Conservation (phyloP, 2,329 filamentous ascomycete species). For the Xylaria sp. region DNA sequence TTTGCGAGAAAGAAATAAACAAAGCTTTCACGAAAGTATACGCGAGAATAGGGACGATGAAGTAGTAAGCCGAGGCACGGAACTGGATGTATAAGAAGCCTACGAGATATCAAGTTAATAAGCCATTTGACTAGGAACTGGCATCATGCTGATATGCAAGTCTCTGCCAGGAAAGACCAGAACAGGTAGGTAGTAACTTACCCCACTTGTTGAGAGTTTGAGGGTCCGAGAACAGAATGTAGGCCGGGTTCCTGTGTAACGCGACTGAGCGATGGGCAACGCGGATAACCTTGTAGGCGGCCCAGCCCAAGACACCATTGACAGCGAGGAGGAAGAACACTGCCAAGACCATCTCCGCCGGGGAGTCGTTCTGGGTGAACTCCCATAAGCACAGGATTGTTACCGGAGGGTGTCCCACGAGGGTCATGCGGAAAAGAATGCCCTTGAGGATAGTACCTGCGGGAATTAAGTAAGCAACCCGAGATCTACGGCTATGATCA, state of each 20-base stretch:
- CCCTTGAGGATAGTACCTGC: slow-evolving; percentile 81
- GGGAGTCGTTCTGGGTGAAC: slow-evolving; percentile 81
- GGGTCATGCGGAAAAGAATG: slow-evolving; percentile 85
- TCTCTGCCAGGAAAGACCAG: background rate
- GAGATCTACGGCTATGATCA: background rate
- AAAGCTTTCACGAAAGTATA: slow-evolving; percentile 88
- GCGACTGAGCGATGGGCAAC: slow-evolving; percentile 85
- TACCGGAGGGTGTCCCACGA: slow-evolving; percentile 93
- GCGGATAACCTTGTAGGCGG: slow-evolving; percentile 84
- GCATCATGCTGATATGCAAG: background rate
- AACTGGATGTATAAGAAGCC: slow-evolving; percentile 97
- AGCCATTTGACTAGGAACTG: background rate
- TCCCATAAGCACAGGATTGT: slow-evolving; percentile 92
- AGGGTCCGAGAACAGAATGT: slow-evolving; percentile 96
- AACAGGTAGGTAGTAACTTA: slow-evolving; percentile 23
- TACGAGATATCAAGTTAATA: slow-evolving; percentile 14
- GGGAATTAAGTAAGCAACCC: slow-evolving; percentile 3
- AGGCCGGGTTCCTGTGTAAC: slow-evolving; percentile 95
- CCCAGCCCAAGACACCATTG: slow-evolving; percentile 78
- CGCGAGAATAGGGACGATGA: slow-evolving; percentile 76
- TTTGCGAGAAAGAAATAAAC: slow-evolving; percentile 83
- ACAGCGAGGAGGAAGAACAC: slow-evolving; percentile 88
- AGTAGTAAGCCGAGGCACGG: slow-evolving; percentile 94
- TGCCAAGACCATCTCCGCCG: slow-evolving; percentile 82
- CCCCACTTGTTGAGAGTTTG: slow-evolving; percentile 89